phyloP scores from a whole-genome alignment of 177 flowering plant genomes.

The Vitis hybrid region DNA sequence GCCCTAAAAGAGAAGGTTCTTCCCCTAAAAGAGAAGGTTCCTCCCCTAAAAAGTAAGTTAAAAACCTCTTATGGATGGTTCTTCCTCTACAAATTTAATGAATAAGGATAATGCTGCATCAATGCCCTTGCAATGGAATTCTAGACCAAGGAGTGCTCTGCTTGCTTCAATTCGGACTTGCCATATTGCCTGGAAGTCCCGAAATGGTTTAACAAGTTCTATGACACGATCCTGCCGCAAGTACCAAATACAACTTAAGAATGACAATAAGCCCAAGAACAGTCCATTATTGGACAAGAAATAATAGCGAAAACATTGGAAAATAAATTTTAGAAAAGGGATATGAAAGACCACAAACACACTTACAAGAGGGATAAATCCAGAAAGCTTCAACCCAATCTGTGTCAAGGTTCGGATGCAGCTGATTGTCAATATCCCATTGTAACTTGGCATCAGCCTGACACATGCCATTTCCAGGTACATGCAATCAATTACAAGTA shows the following conservation, averaged over 20 bases:
- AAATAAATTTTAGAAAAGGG: no score
- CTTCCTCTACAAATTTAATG: constrained; percentile 59
- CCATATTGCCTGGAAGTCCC: constrained; percentile 55
- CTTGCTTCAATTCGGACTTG: constrained; percentile 86
- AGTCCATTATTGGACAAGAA: neutral
- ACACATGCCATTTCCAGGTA: constrained; percentile 14
- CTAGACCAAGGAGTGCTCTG: constrained; percentile 85
- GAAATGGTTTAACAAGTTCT: constrained; percentile 73
- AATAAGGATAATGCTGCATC: constrained; percentile 71
- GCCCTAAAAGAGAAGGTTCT: neutral
- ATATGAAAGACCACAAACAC: no score
- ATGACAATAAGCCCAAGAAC: neutral
- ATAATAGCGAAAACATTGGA: neutral
- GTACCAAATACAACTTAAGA: neutral
- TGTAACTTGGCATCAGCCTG: constrained; percentile 97
- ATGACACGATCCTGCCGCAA: constrained; percentile 63
- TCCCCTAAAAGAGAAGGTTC: neutral
- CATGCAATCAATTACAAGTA: constrained; percentile 7
- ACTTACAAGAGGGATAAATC: constrained; percentile 70
- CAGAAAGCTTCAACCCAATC: constrained; percentile 78
- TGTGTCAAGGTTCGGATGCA: constrained; percentile 85
- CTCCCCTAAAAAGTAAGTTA: neutral
- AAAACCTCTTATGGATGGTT: constrained; percentile 77
- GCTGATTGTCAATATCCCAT: constrained; percentile 83
- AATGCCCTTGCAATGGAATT: constrained; percentile 67